Conservation (phyloP, 345 rosid genomes). For the Salix suchowensis region DNA sequence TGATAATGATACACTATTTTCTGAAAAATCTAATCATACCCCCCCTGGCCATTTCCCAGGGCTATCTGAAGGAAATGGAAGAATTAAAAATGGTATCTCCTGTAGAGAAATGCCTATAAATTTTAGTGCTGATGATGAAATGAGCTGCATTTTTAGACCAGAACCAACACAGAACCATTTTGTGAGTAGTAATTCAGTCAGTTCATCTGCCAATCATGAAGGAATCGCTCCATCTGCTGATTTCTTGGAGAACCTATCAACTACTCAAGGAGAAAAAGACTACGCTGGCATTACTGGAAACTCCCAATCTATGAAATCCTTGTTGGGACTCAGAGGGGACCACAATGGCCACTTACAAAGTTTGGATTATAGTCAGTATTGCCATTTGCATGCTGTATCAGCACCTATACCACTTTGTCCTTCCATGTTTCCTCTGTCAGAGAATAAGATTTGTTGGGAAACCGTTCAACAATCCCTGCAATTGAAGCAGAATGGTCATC, state of each 20-base stretch:
- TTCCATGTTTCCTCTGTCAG: constrained; percentile 5
- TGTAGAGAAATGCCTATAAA: neutral
- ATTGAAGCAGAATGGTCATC: constrained; percentile 9
- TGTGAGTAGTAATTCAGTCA: constrained; percentile 1
- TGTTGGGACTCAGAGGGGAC: constrained; percentile 29
- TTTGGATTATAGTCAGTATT: constrained; percentile 8
- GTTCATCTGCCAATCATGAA: constrained; percentile 10
- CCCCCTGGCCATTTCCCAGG: neutral
- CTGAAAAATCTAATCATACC: neutral
- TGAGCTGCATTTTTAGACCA: neutral
- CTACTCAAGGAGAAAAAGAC: constrained; percentile 8
- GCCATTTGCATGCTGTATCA: constrained; percentile 2
- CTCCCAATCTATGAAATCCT: constrained; percentile 11
- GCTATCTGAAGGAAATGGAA: constrained; percentile 3
- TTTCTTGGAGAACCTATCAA: neutral
- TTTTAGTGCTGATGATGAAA: neutral
- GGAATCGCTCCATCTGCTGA: neutral
- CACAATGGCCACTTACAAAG: constrained; percentile 19
- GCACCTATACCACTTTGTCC: neutral
- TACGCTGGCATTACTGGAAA: constrained; percentile 4
- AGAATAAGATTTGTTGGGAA: constrained; percentile 12
- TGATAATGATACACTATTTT: neutral
- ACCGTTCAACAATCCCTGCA: constrained; percentile 7
- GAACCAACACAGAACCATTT: constrained; percentile 14
- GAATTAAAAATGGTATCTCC: constrained; percentile 6